Percentiles rank a stretch among this genome's conserved stretches.
phyloP scores from a whole-genome alignment of 164 flowering plant genomes.

The Kalanchoe fedtschenkoi region DNA sequence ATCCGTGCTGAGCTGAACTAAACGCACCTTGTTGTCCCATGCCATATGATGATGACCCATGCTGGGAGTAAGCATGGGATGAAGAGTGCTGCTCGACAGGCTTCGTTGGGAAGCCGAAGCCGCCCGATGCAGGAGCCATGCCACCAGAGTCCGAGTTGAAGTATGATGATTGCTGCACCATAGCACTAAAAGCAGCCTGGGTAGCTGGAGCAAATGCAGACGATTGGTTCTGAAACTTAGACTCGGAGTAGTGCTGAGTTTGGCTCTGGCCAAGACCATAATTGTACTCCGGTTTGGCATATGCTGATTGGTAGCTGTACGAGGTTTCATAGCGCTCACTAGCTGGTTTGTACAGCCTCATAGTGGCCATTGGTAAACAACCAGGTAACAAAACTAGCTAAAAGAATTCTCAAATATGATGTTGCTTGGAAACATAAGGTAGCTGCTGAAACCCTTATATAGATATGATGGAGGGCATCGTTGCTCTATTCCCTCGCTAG shows the following conservation, averaged over 20 bases:
- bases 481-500: too few relatives aligned
- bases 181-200: background rate
- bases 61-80: constrained; percentile 6
- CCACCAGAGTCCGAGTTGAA: background rate
- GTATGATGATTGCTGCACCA: constrained; percentile 1
- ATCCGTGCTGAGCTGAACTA: background rate
- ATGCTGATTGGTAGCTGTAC: constrained; percentile 5
- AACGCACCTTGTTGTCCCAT: background rate
- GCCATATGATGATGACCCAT: constrained; percentile 5
- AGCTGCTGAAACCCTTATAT: too few relatives aligned
- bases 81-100: constrained; percentile 4
- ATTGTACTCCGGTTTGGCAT: background rate
- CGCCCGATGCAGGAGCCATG: background rate
- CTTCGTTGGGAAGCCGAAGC: background rate
- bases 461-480: too few relatives aligned
- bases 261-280: constrained; percentile 2
- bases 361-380: constrained; percentile 2
- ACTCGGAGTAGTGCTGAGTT: background rate
- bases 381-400: background rate
- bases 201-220: constrained; percentile 1
- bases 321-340: background rate
- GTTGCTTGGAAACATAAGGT: too few relatives aligned
- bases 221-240: constrained; percentile 4
- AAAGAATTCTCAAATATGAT: too few relatives aligned
- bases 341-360: constrained; percentile 7